Conservation (phyloP, 2,329 filamentous ascomycete species). For the Geosmithia putterillii region DNA sequence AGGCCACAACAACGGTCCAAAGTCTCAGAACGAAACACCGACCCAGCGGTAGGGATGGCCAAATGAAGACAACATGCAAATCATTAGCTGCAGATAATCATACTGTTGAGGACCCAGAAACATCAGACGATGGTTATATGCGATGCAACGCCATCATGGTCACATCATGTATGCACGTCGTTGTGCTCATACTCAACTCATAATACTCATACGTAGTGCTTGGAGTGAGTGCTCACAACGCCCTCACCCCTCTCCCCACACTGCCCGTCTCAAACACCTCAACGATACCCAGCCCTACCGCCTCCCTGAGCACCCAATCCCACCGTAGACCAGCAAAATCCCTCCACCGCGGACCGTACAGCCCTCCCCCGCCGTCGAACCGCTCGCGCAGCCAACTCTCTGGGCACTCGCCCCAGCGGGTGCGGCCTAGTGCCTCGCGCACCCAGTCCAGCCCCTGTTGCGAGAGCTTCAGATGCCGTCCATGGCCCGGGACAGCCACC, state of each 20-base stretch:
- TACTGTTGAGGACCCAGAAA: too few species aligned
- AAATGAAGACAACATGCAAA: too few species aligned
- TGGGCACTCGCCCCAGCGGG: slow-evolving; percentile 50
- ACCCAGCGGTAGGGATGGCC: too few species aligned
- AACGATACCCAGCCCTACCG: slow-evolving; percentile 55
- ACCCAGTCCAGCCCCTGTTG: slow-evolving; percentile 50
- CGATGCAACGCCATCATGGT: too few species aligned
- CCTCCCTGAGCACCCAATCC: slow-evolving; percentile 60
- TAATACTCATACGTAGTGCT: too few species aligned
- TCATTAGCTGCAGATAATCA: too few species aligned
- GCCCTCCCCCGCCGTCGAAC: slow-evolving; percentile 50
- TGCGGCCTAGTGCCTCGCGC: slow-evolving; percentile 42
- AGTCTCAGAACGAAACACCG: too few species aligned
- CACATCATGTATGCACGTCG: too few species aligned
- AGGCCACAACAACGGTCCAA: too few species aligned
- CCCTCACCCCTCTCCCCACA: slow-evolving; percentile 55
- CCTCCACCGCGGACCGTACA: slow-evolving; percentile 42
- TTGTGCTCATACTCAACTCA: too few species aligned
- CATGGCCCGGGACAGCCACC: slow-evolving; percentile 55
- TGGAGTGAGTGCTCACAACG: slow-evolving; percentile 7
- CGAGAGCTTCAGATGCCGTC: slow-evolving; percentile 54
- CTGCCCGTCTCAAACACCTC: slow-evolving; percentile 66
- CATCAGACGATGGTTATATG: too few species aligned
- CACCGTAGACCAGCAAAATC: slow-evolving; percentile 58
- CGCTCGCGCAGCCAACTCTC: slow-evolving; percentile 50